Conservation (phyloP, 139 green algal species). For the Volvox reticuliferus region DNA sequence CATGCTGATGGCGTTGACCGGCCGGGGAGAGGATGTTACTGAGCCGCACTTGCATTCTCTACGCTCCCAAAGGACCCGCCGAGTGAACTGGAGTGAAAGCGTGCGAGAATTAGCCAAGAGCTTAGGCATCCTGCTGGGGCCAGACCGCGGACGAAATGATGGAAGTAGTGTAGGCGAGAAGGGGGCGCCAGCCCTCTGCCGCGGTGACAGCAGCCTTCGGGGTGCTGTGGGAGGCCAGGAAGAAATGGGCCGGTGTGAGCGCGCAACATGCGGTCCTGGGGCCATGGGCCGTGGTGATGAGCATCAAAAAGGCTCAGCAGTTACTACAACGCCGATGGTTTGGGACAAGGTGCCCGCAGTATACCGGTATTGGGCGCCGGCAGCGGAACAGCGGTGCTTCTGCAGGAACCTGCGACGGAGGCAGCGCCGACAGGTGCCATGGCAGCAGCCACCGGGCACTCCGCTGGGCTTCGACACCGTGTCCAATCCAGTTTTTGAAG, state of each 20-base stretch:
- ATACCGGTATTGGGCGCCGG: conserved; percentile 36
- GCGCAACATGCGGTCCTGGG: not conserved
- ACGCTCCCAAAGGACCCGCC: too few relatives aligned
- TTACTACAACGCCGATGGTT: too few relatives aligned
- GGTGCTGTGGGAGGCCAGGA: not conserved
- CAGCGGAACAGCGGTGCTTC: conserved; percentile 34
- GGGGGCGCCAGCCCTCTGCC: too few relatives aligned
- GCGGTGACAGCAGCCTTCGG: too few relatives aligned
- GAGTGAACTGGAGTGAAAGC: not conserved
- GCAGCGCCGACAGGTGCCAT: not conserved
- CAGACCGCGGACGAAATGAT: not conserved
- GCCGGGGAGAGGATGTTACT: not conserved
- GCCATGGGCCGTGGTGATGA: too few relatives aligned
- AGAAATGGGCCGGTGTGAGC: not conserved
- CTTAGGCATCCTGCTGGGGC: not conserved
- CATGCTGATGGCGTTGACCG: conserved; percentile 15
- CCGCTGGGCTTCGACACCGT: not conserved
- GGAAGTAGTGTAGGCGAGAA: not conserved
- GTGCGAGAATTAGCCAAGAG: not conserved
- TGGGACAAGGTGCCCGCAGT: not conserved
- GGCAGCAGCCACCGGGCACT: not conserved
- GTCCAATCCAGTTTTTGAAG: not conserved
- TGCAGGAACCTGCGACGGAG: not conserved
- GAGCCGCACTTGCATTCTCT: not conserved
- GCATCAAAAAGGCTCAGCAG: too few relatives aligned